Evolutionary conservation across 2,329 filamentous ascomycete species (phyloP).

Genomic region (Cladosporium sp.): DNA sequence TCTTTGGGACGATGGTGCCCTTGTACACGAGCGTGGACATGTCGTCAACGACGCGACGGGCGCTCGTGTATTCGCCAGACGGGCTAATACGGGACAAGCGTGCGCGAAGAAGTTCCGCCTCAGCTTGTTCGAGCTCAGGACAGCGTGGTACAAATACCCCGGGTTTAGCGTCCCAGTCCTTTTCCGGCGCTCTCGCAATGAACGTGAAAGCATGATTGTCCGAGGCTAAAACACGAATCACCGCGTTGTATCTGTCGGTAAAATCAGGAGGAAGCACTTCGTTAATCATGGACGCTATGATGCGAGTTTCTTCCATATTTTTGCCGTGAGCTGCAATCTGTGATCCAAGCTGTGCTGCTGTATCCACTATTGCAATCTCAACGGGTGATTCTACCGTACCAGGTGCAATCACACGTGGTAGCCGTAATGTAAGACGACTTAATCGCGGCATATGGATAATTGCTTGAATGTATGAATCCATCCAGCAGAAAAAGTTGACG

Average conservation of each 20-base stretch:
- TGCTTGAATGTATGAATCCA: constrained; percentile 8
- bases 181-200: not conserved
- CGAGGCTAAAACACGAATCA: not conserved
- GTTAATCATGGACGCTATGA: not conserved
- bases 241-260: not conserved
- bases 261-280: not conserved
- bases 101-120: not conserved
- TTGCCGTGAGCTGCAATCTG: not conserved
- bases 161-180: constrained; percentile 3
- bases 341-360: not conserved
- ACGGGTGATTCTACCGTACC: not conserved
- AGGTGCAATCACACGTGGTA: not conserved
- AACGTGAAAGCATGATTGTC: not conserved
- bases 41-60: constrained; percentile 5
- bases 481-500: constrained; percentile 6
- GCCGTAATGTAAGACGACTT: not conserved
- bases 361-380: not conserved
- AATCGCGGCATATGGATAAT: not conserved
- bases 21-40: not conserved
- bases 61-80: not conserved
- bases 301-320: not conserved
- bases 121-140: constrained; percentile 4
- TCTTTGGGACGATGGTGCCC: constrained; percentile 2
- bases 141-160: not conserved
- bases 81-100: not conserved